Evolutionary conservation across 495 filamentous ascomycete genomes (phyloP).

Genomic region (Aspergillus incahuasiensis): DNA sequence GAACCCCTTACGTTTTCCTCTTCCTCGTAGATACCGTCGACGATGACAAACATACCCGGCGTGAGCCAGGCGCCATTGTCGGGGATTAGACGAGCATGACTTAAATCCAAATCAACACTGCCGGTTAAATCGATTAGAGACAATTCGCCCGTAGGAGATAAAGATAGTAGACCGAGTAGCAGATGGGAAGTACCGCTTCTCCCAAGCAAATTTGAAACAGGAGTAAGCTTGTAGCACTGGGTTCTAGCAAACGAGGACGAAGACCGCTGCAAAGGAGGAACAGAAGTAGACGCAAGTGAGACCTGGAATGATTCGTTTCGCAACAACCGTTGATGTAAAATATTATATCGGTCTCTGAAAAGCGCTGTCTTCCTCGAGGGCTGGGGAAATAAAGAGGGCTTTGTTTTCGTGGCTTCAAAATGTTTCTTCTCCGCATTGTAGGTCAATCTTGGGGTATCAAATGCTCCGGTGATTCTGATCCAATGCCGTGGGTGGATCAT

Average conservation of each 20-base stretch:
- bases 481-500: slow-evolving; percentile 64
- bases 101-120: slow-evolving; percentile 76
- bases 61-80: slow-evolving; percentile 85
- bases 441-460: slow-evolving; percentile 77
- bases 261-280: slow-evolving; percentile 47
- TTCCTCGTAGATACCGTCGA: slow-evolving; percentile 93
- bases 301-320: slow-evolving; percentile 91
- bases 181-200: slow-evolving; percentile 81
- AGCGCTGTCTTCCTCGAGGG: slow-evolving; percentile 76
- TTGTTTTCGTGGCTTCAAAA: slow-evolving; percentile 68
- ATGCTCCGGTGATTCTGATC: slow-evolving; percentile 73
- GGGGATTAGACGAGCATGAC: slow-evolving; percentile 74
- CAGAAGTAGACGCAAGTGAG: slow-evolving; percentile 50
- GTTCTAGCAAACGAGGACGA: slow-evolving; percentile 48
- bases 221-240: slow-evolving; percentile 82
- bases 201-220: slow-evolving; percentile 88
- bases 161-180: slow-evolving; percentile 75
- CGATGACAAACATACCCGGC: slow-evolving; percentile 90
- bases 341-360: slow-evolving; percentile 83
- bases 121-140: slow-evolving; percentile 83
- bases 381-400: slow-evolving; percentile 72
- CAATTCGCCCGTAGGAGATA: slow-evolving; percentile 76
- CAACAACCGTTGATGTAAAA: slow-evolving; percentile 84
- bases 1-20: slow-evolving; percentile 65
- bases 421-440: slow-evolving; percentile 89